Evolutionary conservation across 2,329 filamentous ascomycete species (phyloP).

Genomic region (Venturia oleaginea): DNA sequence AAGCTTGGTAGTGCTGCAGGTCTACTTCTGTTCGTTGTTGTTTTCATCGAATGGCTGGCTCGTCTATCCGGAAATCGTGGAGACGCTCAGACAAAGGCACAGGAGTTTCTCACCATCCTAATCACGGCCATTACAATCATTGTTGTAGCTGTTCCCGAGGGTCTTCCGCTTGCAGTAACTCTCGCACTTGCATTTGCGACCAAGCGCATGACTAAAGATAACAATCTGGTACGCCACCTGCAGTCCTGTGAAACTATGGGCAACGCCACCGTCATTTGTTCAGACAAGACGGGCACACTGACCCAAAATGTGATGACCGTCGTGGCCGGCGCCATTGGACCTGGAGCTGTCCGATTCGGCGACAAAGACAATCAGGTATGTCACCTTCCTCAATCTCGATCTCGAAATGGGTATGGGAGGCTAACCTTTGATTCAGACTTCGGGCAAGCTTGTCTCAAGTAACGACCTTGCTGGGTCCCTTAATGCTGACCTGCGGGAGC

Average conservation of each 20-base stretch:
- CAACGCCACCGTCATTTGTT: slow-evolving; percentile 67
- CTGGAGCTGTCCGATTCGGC: slow-evolving; percentile 39
- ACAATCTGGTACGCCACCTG: slow-evolving; percentile 59
- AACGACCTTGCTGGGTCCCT: slow-evolving; percentile 5
- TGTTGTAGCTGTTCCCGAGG: slow-evolving; percentile 61
- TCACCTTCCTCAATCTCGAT: background rate
- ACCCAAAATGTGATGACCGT: slow-evolving; percentile 72
- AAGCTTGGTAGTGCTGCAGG: slow-evolving; percentile 69
- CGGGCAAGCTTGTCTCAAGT: background rate
- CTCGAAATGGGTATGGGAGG: background rate
- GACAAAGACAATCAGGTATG: slow-evolving; percentile 8
- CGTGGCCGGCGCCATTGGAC: slow-evolving; percentile 60
- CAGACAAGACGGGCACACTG: slow-evolving; percentile 68
- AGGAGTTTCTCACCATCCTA: slow-evolving; percentile 55
- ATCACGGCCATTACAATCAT: slow-evolving; percentile 59
- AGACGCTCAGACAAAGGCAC: slow-evolving; percentile 64
- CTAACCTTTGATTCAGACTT: background rate
- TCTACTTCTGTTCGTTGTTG: slow-evolving; percentile 69
- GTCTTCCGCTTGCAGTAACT: slow-evolving; percentile 58
- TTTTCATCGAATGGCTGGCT: slow-evolving; percentile 78
- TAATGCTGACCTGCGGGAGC: slow-evolving; percentile 8
- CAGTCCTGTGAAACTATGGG: slow-evolving; percentile 64
- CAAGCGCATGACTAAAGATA: slow-evolving; percentile 58
- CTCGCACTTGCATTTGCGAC: slow-evolving; percentile 60
- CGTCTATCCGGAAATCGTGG: slow-evolving; percentile 51